Percentiles rank a stretch among this genome's conserved stretches.
These are phyloP conservation scores for Coemansia sp. DNA, from an alignment of 192 early-diverging fungal genomes.

Conservation along the genomic window DNA sequence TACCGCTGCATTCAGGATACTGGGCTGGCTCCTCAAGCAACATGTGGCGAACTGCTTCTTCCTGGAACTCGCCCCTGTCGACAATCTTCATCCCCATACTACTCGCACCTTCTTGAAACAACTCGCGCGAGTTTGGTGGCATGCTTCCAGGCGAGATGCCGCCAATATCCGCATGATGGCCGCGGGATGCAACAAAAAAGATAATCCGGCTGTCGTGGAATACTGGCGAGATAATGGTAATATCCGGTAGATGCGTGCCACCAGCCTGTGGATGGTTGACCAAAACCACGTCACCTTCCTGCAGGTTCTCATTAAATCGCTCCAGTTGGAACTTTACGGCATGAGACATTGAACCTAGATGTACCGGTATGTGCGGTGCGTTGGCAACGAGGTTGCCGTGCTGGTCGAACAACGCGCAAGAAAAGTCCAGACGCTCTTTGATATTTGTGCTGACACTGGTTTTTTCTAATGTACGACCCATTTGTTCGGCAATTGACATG, in stretches of 20 bases:
- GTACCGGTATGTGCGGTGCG: slow-evolving; percentile 89
- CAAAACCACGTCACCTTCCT: slow-evolving; percentile 92
- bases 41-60: slow-evolving; percentile 71
- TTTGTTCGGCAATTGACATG: slow-evolving; percentile 98
- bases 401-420: slow-evolving; percentile 92
- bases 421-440: slow-evolving; percentile 97
- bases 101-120: slow-evolving; percentile 94
- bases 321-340: slow-evolving; percentile 90
- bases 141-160: slow-evolving; percentile 80
- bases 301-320: slow-evolving; percentile 63
- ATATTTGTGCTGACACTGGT: slow-evolving; percentile 96
- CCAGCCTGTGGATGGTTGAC: slow-evolving; percentile 96
- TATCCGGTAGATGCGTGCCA: slow-evolving; percentile 93
- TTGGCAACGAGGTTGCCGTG: slow-evolving; percentile 84
- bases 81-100: slow-evolving; percentile 89
- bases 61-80: slow-evolving; percentile 75
- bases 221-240: slow-evolving; percentile 95
- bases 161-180: slow-evolving; percentile 96
- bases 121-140: slow-evolving; percentile 89
- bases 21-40: slow-evolving; percentile 80
- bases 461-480: slow-evolving; percentile 92
- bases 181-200: slow-evolving; percentile 94
- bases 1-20: slow-evolving; percentile 83
- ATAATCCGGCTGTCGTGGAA: slow-evolving; percentile 70
- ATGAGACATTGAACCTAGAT: slow-evolving; percentile 91